Evolutionary conservation across 1,284 basidiomycete species (phyloP).

Genomic region (Ceratobasidium sp.): DNA sequence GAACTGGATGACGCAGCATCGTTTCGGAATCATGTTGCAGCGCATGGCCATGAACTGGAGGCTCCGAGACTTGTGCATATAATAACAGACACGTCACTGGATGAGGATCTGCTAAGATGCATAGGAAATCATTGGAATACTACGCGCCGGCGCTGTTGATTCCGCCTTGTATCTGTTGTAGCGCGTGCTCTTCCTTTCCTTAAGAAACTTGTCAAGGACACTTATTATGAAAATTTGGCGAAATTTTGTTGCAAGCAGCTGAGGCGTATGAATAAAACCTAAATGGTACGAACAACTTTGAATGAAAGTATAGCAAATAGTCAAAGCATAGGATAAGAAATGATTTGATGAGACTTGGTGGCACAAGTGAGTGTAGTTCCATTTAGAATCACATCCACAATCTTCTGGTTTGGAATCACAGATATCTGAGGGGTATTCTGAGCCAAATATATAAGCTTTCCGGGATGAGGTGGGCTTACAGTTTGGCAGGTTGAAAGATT

Average conservation of each 20-base stretch:
- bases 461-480: neutral
- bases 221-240: too few species aligned
- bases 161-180: neutral
- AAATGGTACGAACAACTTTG: conserved; percentile 14
- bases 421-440: neutral
- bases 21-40: neutral
- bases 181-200: too few species aligned
- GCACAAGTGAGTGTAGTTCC: conserved; percentile 4
- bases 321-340: conserved; percentile 28
- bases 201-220: too few species aligned
- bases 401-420: conserved; percentile 16
- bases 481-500: conserved; percentile 14
- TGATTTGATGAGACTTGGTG: conserved; percentile 28
- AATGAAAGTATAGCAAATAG: neutral
- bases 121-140: conserved; percentile 10
- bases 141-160: conserved; percentile 14
- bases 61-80: conserved; percentile 8
- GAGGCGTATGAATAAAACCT: neutral
- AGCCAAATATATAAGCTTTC: neutral
- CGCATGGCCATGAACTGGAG: neutral
- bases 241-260: too few species aligned
- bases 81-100: conserved; percentile 14
- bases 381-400: conserved; percentile 14
- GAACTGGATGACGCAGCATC: neutral
- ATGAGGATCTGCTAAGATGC: conserved; percentile 12